Evolutionary conservation across 352 stramenopile species (phyloP).

Genomic region (Phytophthora brassicae): DNA sequence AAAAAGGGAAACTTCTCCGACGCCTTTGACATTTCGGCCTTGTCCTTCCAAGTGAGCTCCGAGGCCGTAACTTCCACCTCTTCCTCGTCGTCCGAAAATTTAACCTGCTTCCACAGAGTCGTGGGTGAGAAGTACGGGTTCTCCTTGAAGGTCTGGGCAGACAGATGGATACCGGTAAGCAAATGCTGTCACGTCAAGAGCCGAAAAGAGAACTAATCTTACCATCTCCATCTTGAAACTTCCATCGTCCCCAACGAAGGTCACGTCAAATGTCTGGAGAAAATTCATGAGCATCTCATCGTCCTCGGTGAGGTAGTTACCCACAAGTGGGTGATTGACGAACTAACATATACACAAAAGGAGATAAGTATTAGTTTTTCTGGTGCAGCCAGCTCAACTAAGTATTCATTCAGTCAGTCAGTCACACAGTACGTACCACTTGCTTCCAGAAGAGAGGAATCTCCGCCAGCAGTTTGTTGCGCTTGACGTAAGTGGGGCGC

Average conservation of each 20-base stretch:
- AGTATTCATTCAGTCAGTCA: background rate
- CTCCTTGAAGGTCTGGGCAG: constrained; percentile 59
- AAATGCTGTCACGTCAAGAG: background rate
- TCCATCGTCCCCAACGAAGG: constrained; percentile 60
- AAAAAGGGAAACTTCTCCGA: constrained; percentile 57
- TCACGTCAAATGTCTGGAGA: constrained; percentile 60
- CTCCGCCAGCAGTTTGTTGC: constrained; percentile 55
- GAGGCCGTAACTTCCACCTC: constrained; percentile 56
- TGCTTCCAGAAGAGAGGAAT: constrained; percentile 83
- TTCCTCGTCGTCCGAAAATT: constrained; percentile 68
- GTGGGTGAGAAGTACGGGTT: constrained; percentile 63
- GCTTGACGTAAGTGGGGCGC: constrained; percentile 66
- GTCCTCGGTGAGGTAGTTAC: constrained; percentile 43
- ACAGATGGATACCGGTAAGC: no score
- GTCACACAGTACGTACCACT: constrained; percentile 38
- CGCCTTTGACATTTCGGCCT: constrained; percentile 53
- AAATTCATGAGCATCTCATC: constrained; percentile 59
- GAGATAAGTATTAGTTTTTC: background rate
- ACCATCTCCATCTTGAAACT: constrained; percentile 80
- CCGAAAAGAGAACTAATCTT: background rate
- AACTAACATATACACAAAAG: constrained; percentile 44
- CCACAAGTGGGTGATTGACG: constrained; percentile 68
- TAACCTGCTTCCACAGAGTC: constrained; percentile 72
- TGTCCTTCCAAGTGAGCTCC: constrained; percentile 63
- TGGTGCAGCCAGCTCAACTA: background rate